A percentile compares a stretch with the other conserved stretches of the same genome.
Conservation (phyloP, 805 yeast genomes). For the Saccharomycopsis capsularis region DNA sequence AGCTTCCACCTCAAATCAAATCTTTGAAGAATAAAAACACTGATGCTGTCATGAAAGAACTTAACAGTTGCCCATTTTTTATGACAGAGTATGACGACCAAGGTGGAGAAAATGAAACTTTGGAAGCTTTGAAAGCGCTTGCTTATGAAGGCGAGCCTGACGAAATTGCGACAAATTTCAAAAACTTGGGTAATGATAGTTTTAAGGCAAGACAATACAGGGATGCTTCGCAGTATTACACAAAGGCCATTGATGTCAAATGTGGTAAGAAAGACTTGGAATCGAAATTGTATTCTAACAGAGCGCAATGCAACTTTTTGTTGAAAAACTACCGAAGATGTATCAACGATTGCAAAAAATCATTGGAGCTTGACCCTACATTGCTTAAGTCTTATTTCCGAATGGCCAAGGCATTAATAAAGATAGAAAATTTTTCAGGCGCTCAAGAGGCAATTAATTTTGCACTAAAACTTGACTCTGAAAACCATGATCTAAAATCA, state of each 20-base stretch:
- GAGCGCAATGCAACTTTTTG: constrained; percentile 90
- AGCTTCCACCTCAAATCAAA: constrained; percentile 74
- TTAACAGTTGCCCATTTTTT: constrained; percentile 85
- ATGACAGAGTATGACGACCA: constrained; percentile 81
- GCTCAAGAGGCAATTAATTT: constrained; percentile 59
- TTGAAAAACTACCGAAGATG: constrained; percentile 78
- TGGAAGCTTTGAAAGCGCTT: constrained; percentile 88
- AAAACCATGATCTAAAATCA: constrained; percentile 47
- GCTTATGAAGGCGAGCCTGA: constrained; percentile 84
- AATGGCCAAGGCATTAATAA: constrained; percentile 72
- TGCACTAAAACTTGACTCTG: constrained; percentile 55
- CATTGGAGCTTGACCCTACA: constrained; percentile 55
- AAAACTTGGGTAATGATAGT: constrained; percentile 87
- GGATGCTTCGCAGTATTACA: constrained; percentile 72
- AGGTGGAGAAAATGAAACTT: constrained; percentile 63
- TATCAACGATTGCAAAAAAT: constrained; percentile 76
- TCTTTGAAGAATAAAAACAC: constrained; percentile 54
- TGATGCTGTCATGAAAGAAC: constrained; percentile 69
- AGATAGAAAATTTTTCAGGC: constrained; percentile 63
- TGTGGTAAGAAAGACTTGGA: constrained; percentile 51
- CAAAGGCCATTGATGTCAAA: constrained; percentile 68
- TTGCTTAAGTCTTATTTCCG: constrained; percentile 82
- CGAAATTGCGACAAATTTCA: constrained; percentile 84
- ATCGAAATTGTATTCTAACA: constrained; percentile 62
- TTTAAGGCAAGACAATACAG: constrained; percentile 61